Base-by-base conservation (phyloP, 805 yeast genomes). In the Lipomyces oligophaga region DNA sequence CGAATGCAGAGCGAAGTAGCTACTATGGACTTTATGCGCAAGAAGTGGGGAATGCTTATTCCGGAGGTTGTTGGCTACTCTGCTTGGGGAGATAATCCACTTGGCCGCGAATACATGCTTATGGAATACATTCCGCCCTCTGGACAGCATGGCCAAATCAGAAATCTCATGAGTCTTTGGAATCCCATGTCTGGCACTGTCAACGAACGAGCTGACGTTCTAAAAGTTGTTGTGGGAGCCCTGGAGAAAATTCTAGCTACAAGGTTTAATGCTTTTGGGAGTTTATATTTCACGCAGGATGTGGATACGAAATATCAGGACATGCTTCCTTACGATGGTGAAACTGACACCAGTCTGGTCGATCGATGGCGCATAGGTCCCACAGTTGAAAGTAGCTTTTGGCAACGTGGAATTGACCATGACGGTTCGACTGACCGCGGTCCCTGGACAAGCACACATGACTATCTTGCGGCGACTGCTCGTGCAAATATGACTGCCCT, bases 321-420 rank as follows among this genome's bases (percentile, higher is more conserved):
- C 27, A 70, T 65, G 33, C 60, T 70, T 13, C 63, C 78, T 18
- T 85, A 83, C 58, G 80, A 76, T 3, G 85, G 80, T 11, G 95
- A 86, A 65, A 67, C 73, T 15, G 68, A 78, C 40, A 67, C 72
- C 6, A 67, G 65, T 28, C 67, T 85, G 38, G 69, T 70, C 43
- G 74, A 77, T 52, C 78, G 95, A 69, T 89, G 95, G 94, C 75
- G 82, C 62, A 79, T 90, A 57, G 97, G 98, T 5, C 93, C 95
- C n/a, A 77, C 85, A 20, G 80, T 79, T 25, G 97, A 90, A 65
- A 76, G 83, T 56, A 75, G 79, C 11, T 85, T 80, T 63, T 81
- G 88, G 76, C 84, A 83, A 64, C 76, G 80, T 55, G 67, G 72
- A 35, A 64, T 85, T 57, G 69, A 74, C n/a, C 72, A 73, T 30